Evolutionary conservation across 495 filamentous ascomycete species (phyloP).

Genomic region (Penicillium psychrofluorescens): DNA sequence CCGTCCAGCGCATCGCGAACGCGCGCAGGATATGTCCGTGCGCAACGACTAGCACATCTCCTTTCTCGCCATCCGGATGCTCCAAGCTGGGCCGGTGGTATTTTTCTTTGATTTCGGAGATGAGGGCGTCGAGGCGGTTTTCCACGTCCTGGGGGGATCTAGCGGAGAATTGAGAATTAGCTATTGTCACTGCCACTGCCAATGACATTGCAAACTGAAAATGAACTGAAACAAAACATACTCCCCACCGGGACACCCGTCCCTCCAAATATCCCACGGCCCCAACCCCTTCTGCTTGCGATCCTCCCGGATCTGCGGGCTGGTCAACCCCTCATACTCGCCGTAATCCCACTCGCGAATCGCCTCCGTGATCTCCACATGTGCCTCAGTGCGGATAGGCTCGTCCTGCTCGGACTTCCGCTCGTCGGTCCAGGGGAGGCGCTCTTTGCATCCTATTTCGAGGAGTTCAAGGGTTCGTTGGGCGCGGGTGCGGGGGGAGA

Average conservation of each 20-base stretch:
- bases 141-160: constrained; percentile 62
- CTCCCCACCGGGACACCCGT: constrained; percentile 69
- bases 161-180: not conserved
- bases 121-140: constrained; percentile 63
- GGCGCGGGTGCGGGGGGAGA: constrained; percentile 81
- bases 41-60: constrained; percentile 62
- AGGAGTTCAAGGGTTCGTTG: constrained; percentile 84
- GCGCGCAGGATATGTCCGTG: constrained; percentile 87
- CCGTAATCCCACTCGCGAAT: constrained; percentile 96
- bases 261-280: constrained; percentile 76
- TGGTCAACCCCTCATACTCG: constrained; percentile 86
- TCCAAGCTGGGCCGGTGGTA: constrained; percentile 40
- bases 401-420: constrained; percentile 28
- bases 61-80: constrained; percentile 36
- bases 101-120: constrained; percentile 59
- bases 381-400: constrained; percentile 41
- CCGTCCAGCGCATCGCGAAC: constrained; percentile 84
- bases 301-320: constrained; percentile 55
- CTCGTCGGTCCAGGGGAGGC: constrained; percentile 45
- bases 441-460: constrained; percentile 46
- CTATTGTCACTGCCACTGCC: not conserved
- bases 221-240: constrained; percentile 23
- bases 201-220: not conserved
- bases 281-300: constrained; percentile 33
- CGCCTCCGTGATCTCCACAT: constrained; percentile 64